Evolutionary conservation across 2,329 filamentous ascomycete genomes (phyloP), one percentile per base, ranked within the genome.

Genomic region (Curvularia hawaiiensis): DNA sequence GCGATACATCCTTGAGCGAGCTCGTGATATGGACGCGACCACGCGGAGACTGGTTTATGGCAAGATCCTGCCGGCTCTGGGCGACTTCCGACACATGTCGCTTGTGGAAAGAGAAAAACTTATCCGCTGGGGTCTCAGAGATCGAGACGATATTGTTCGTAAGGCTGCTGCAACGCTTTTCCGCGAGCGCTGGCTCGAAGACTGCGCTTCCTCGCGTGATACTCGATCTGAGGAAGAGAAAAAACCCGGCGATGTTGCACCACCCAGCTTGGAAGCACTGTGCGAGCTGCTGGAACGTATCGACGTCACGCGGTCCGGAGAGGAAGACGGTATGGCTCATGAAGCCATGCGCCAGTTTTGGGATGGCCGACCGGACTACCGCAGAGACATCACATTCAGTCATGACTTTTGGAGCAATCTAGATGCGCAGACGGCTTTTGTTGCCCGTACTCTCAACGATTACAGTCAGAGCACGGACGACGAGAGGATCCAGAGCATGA

Each of bases 301-400:
- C 59, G 93, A 99, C 67, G 88, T 98, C 2, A 86, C 96, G 62
- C 95, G 95, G 73, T 94, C 92, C 4, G 93, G 92, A 1, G 87
- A 90, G 20, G 93, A 97, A 73, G 91, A 90, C 54, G 96, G 95
- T 6, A 91, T 98, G 58, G 94, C 92, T 1, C 84, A 96, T 9
- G 91, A 97, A 72, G 95, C 95, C 0, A 97, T 99, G 93, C 89
- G 86, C 60, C 91, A 92, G 47, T 98, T 99, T 77, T 99, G 95
- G 95, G 90, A 95, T 65, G 91, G 93, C 4, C 88, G 95, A 18
- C 90, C 91, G 3, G 90, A 95, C 72, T 93, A 93, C 69, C 82
- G 88, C 50, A 88, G 93, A 52, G 86, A 84, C 30, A 83, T 92
- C 52, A 82, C 79, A 24, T 92, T 95, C 62, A 85, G 89, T 61